phyloP scores from a whole-genome alignment of 768 basidiomycete species.

The Mycena alexandri region DNA sequence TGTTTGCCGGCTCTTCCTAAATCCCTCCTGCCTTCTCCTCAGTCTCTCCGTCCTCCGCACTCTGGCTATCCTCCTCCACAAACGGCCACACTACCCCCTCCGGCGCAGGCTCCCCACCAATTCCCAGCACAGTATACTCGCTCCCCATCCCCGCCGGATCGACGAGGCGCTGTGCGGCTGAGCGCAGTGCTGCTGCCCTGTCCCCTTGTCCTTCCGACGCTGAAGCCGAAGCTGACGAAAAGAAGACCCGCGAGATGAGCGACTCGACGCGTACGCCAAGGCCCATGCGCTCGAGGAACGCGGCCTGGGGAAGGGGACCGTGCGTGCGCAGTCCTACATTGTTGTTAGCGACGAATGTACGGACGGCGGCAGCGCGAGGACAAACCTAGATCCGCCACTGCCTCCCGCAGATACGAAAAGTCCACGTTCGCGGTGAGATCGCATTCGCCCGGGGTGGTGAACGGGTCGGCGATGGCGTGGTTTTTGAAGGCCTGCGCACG shows the following conservation, averaged over 20 bases:
- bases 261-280: slow-evolving; percentile 71
- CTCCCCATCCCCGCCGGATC: slow-evolving; percentile 88
- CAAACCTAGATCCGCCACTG: slow-evolving; percentile 75
- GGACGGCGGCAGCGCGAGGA: slow-evolving; percentile 12
- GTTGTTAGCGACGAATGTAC: slow-evolving; percentile 31
- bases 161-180: slow-evolving; percentile 78
- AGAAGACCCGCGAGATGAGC: slow-evolving; percentile 58
- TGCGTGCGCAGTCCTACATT: slow-evolving; percentile 59
- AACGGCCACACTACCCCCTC: slow-evolving; percentile 27
- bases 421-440: slow-evolving; percentile 98
- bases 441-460: slow-evolving; percentile 86
- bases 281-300: slow-evolving; percentile 86
- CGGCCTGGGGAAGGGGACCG: slow-evolving; percentile 81
- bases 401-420: slow-evolving; percentile 89
- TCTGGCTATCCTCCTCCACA: not conserved
- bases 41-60: too few species aligned
- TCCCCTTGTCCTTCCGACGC: slow-evolving; percentile 56
- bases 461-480: slow-evolving; percentile 88
- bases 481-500: slow-evolving; percentile 83
- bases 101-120: slow-evolving; percentile 36
- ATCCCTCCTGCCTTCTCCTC: too few species aligned
- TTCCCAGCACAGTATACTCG: slow-evolving; percentile 86
- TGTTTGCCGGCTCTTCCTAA: too few species aligned
- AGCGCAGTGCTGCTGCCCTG: slow-evolving; percentile 57
- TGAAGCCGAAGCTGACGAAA: slow-evolving; percentile 58